A percentile compares a stretch with the other conserved stretches of the same genome.
phyloP scores from a whole-genome alignment of 1,284 basidiomycete species.

The Cystobasidium pallidum region DNA sequence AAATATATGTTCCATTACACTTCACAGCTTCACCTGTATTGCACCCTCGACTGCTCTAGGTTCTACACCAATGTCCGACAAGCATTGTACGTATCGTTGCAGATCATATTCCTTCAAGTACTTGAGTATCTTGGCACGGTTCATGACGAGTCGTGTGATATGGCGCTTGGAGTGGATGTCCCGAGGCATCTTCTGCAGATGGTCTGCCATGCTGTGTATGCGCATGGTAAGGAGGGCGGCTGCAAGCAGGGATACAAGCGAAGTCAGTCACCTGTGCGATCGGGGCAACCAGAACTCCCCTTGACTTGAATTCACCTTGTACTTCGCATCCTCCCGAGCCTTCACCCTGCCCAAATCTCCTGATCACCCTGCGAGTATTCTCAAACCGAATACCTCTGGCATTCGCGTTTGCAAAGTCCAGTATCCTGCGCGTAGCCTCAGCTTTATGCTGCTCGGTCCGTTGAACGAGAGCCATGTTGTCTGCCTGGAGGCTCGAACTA shows the following conservation, averaged over 20 bases:
- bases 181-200: conserved; percentile 69
- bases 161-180: conserved; percentile 78
- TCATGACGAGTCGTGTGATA: conserved; percentile 74
- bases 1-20: too few relatives aligned
- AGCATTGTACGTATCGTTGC: conserved; percentile 71
- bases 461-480: conserved; percentile 46
- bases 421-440: conserved; percentile 68
- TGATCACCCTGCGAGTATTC: conserved; percentile 78
- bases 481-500: conserved; percentile 44
- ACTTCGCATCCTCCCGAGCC: conserved; percentile 84
- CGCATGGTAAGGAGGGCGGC: conserved; percentile 83
- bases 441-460: conserved; percentile 65
- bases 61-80: conserved; percentile 77
- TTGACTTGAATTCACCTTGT: conserved; percentile 67
- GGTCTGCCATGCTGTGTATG: conserved; percentile 79
- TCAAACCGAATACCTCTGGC: conserved; percentile 80
- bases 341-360: conserved; percentile 71
- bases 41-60: conserved; percentile 85
- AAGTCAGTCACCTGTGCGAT: conserved; percentile 28
- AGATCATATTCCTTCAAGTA: conserved; percentile 73
- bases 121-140: conserved; percentile 78
- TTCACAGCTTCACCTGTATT: conserved; percentile 59
- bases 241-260: conserved; percentile 54
- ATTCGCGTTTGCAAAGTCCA: conserved; percentile 85
- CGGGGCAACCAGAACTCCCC: conserved; percentile 6